These are phyloP conservation scores for Fraxinus cuspidata DNA, from an alignment of 257 asterid species.

Conservation along the genomic window DNA sequence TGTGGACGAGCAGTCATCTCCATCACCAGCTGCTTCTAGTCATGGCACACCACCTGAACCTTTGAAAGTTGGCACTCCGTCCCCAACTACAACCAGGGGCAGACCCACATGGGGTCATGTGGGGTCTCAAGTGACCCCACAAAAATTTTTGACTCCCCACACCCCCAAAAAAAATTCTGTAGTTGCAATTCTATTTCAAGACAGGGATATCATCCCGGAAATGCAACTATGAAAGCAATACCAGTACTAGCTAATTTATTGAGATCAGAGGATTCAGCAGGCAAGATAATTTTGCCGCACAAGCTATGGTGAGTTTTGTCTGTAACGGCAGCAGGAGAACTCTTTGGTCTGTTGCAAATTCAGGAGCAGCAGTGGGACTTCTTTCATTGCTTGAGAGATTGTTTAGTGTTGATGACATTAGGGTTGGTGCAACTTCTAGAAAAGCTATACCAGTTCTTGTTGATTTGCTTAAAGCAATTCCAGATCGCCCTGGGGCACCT, in stretches of 20 bases:
- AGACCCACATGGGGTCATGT: no score
- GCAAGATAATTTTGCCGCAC: conserved; percentile 96
- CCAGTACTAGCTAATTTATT: conserved; percentile 82
- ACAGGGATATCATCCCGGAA: conserved; percentile 81
- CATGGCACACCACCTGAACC: conserved; percentile 51
- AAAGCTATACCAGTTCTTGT: conserved; percentile 98
- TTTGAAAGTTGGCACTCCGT: conserved; percentile 23
- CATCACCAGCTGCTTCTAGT: conserved; percentile 43
- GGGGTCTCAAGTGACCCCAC: no score
- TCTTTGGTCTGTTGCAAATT: conserved; percentile 92
- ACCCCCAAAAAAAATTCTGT: no score
- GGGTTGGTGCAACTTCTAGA: conserved; percentile 93
- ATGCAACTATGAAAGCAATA: conserved; percentile 81
- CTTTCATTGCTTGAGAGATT: conserved; percentile 86
- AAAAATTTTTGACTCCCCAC: no score
- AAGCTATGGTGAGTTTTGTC: conserved; percentile 89
- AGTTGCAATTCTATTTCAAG: conserved; percentile 69
- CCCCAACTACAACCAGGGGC: conserved; percentile 26
- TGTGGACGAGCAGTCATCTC: conserved; percentile 65
- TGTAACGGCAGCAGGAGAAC: conserved; percentile 99
- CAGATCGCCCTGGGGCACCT: conserved; percentile 99
- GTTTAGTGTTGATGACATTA: conserved; percentile 94
- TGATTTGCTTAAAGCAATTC: conserved; percentile 94
- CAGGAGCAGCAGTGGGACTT: conserved; percentile 92
- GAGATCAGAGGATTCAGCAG: conserved; percentile 83